These are phyloP conservation scores for Malassezia obtusa DNA, from an alignment of 1,284 basidiomycete species.

Conservation along the genomic window DNA sequence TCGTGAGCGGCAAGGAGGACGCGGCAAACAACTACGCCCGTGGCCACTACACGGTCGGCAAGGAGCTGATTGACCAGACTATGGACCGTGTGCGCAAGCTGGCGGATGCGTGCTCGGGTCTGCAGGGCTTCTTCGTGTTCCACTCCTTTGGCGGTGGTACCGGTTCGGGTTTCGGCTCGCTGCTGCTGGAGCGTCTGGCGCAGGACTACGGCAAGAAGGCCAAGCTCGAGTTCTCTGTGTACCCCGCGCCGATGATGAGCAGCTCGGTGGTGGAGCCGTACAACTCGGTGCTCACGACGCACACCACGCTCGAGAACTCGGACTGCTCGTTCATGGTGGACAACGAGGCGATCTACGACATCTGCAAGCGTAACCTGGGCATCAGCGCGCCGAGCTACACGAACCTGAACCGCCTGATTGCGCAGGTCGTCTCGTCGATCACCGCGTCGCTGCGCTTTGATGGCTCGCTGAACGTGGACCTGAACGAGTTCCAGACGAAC, in stretches of 20 bases:
- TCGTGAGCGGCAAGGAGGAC: constrained; percentile 98
- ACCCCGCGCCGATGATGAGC: constrained; percentile 65
- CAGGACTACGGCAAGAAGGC: constrained; percentile 99
- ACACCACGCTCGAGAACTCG: constrained; percentile 97
- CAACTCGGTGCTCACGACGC: constrained; percentile 96
- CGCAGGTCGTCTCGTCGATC: constrained; percentile 86
- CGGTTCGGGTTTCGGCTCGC: constrained; percentile 96
- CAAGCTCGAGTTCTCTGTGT: constrained; percentile 97
- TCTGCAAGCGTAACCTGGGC: constrained; percentile 89
- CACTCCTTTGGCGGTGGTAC: constrained; percentile 99
- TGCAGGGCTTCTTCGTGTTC: constrained; percentile 99
- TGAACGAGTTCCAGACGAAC: constrained; percentile 99
- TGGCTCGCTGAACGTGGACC: constrained; percentile 91
- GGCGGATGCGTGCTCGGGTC: constrained; percentile 92
- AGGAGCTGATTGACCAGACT: constrained; percentile 68
- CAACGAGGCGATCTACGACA: constrained; percentile 73
- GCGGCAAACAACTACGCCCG: constrained; percentile 90
- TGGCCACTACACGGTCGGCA: constrained; percentile 81
- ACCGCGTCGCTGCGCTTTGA: constrained; percentile 96
- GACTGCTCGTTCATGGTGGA: constrained; percentile 66
- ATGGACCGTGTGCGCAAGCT: constrained; percentile 93
- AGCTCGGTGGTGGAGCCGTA: constrained; percentile 98
- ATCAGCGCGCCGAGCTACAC: constrained; percentile 78
- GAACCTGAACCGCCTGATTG: constrained; percentile 93
- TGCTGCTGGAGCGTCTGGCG: constrained; percentile 87